A percentile compares a stretch with the other conserved stretches of the same genome.
phyloP scores from a whole-genome alignment of 169 alveolate species.

The Plasmodium vivax region DNA sequence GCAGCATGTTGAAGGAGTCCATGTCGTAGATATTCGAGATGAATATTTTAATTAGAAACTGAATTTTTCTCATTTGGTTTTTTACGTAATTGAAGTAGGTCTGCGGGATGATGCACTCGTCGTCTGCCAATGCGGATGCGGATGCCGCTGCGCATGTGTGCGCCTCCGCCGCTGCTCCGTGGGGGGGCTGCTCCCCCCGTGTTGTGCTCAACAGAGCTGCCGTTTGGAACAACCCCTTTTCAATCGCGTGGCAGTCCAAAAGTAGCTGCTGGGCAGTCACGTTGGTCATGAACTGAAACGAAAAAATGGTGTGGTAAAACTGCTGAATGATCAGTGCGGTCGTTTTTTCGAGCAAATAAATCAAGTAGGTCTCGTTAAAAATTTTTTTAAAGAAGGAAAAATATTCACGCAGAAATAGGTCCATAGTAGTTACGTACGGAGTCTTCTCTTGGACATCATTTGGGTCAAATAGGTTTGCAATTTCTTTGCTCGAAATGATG shows the following conservation, averaged over 20 bases:
- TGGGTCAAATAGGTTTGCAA: slow-evolving; percentile 39
- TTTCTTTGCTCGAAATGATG: slow-evolving; percentile 19
- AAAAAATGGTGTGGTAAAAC: slow-evolving; percentile 77
- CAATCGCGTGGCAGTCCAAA: slow-evolving; percentile 78
- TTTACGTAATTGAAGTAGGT: slow-evolving; percentile 63
- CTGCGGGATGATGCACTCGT: slow-evolving; percentile 7
- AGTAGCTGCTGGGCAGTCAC: slow-evolving; percentile 80
- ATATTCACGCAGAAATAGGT: slow-evolving; percentile 17
- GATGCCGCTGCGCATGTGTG: not conserved
- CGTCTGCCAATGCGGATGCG: not conserved
- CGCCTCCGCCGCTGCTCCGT: not conserved
- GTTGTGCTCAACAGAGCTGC: not conserved
- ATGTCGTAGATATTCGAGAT: slow-evolving; percentile 37
- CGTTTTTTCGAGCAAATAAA: slow-evolving; percentile 80
- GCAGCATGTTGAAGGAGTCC: slow-evolving; percentile 28
- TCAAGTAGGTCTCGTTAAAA: slow-evolving; percentile 71
- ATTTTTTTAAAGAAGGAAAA: slow-evolving; percentile 54
- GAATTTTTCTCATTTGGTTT: slow-evolving; percentile 32
- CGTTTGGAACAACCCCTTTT: slow-evolving; percentile 54
- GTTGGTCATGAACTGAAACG: slow-evolving; percentile 76
- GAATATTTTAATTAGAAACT: slow-evolving; percentile 58
- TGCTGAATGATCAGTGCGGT: slow-evolving; percentile 77
- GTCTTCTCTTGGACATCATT: slow-evolving; percentile 24
- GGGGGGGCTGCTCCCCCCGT: not conserved
- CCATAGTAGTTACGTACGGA: slow-evolving; percentile 2